Percentiles rank a stretch among this genome's conserved stretches.
phyloP scores from a whole-genome alignment of 805 yeast species.

The Yamadazyma philogaea region DNA sequence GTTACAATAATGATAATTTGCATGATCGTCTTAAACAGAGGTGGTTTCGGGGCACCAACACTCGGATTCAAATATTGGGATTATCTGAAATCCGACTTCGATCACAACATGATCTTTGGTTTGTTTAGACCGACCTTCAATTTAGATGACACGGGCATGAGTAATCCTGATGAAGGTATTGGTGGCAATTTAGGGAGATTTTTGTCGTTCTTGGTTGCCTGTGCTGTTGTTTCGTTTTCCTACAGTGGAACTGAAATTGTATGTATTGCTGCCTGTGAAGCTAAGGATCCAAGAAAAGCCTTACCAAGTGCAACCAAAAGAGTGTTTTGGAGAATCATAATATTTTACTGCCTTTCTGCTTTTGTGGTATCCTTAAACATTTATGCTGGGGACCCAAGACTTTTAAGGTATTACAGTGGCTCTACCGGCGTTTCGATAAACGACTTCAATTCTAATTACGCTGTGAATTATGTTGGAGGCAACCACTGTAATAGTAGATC shows the following conservation, averaged over 20 bases:
- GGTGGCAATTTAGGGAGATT: constrained; percentile 61
- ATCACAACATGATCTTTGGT: constrained; percentile 55
- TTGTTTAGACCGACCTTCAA: constrained; percentile 73
- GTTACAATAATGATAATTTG: constrained; percentile 54
- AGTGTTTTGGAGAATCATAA: constrained; percentile 66
- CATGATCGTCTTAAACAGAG: constrained; percentile 63
- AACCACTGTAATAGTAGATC: constrained; percentile 26
- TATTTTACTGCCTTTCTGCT: constrained; percentile 63
- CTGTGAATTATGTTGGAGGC: constrained; percentile 36
- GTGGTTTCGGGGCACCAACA: constrained; percentile 43
- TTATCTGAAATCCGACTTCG: constrained; percentile 45
- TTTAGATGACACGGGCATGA: constrained; percentile 53
- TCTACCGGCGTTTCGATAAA: constrained; percentile 24
- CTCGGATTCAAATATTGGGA: constrained; percentile 77
- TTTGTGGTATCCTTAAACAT: constrained; percentile 69
- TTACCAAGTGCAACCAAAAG: constrained; percentile 74
- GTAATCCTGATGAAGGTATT: constrained; percentile 47
- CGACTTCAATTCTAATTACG: constrained; percentile 24
- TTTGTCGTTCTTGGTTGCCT: constrained; percentile 57
- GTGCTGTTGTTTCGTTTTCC: constrained; percentile 66
- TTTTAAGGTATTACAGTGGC: constrained; percentile 52
- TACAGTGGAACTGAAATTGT: constrained; percentile 83
- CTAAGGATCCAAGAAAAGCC: constrained; percentile 74
- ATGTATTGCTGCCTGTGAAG: constrained; percentile 81
- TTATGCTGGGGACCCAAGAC: constrained; percentile 74